phyloP scores from a whole-genome alignment of 2,329 filamentous ascomycete genomes.

The Trichophyton verrucosum region DNA sequence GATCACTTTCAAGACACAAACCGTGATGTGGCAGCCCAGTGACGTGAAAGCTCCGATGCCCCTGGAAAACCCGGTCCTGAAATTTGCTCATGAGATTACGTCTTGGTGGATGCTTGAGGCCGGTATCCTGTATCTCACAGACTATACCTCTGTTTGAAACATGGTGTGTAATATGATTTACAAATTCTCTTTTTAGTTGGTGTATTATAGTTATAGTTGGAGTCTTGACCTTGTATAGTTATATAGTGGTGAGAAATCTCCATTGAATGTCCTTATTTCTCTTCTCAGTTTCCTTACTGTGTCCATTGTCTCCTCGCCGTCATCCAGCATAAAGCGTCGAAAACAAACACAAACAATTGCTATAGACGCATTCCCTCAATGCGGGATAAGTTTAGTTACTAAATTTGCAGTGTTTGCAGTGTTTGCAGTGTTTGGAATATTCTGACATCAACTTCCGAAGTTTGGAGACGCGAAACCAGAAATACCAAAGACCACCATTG shows the following conservation, averaged over 20 bases:
- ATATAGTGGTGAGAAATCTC: not conserved
- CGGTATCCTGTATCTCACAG: not conserved
- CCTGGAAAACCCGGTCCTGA: slow-evolving; percentile 20
- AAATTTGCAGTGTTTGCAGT: not conserved
- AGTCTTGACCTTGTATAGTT: not conserved
- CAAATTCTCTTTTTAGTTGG: not conserved
- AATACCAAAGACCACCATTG: too few relatives aligned
- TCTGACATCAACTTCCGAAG: not conserved
- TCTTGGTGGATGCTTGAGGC: slow-evolving; percentile 25
- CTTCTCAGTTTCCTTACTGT: too few relatives aligned
- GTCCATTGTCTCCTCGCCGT: too few relatives aligned
- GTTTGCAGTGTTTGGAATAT: not conserved
- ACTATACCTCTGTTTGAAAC: not conserved
- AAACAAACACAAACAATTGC: too few relatives aligned
- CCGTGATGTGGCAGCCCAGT: not conserved
- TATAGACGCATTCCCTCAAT: not conserved
- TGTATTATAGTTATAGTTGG: not conserved
- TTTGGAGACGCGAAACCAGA: too few relatives aligned
- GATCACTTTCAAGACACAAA: not conserved
- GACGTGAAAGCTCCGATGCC: not conserved
- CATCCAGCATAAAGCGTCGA: too few relatives aligned
- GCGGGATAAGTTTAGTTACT: not conserved
- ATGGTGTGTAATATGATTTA: not conserved
- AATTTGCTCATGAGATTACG: slow-evolving; percentile 24
- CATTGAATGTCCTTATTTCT: too few relatives aligned